Base-by-base conservation (phyloP, 2,329 filamentous ascomycete species). In the Dissoconium aciculare region DNA sequence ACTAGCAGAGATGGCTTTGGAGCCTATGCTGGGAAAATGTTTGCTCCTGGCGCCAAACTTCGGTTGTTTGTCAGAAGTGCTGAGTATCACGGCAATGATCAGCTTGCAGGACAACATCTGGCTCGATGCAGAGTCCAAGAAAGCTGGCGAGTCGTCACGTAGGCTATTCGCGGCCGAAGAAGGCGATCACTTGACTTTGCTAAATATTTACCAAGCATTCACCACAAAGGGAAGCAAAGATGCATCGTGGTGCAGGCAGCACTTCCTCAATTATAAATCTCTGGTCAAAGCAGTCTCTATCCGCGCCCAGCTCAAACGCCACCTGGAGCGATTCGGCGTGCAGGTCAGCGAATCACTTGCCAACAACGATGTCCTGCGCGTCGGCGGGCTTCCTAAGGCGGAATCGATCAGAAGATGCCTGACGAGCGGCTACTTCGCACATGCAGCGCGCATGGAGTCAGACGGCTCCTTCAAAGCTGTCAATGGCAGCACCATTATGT, bases 21-120 rank as follows among this genome's bases (percentile, higher is more conserved):
- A 93, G 44, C 89, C 89, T 0, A 94, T 94, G 83, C 89, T 94
- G 69, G 82, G 78, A 5, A 91, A 87, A 57, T 81, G 79, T 0
- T 64, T 94, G 4, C 70, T 95, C 5, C 71, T 75, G 11, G 79
- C 85, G 0, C 60, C 71, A 4, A 64, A 67, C 0, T 91, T 93
- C 55, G 67, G 66, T 21, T 94, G 85, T 43, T 59, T 92, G 9
- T 77, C 72, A 49, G 87, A 94, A 54, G 78, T 95, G 31, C 66
- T 95, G 15, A 83, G 77, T 2, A 92, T 95, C 41, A 83, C 87
- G 4, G 85, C 89, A 11, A 95, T 98, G 87, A 80, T 82, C 17
- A 89, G 77, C 39, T 62, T 92, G 0, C 80, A 85, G 37, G 80
- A 82, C 4, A 76, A 71, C 27, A 67, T 92, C 0, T 95, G 83